Conservation (phyloP, 371 early-diverging fungal genomes). For the Saksenaea vasiformis region DNA sequence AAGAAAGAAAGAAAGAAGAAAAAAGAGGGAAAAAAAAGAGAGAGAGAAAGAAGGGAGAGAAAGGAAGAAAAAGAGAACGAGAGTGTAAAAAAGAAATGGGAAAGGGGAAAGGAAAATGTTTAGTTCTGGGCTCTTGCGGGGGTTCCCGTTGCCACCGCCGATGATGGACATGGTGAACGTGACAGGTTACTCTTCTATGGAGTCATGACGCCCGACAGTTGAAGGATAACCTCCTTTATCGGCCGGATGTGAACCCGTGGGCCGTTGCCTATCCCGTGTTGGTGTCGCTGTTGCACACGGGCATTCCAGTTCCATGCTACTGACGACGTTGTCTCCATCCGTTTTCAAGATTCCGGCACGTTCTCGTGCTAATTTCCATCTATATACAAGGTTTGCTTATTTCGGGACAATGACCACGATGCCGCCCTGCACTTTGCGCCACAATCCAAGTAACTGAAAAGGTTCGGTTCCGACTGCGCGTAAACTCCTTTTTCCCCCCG, state of each 20-base stretch:
- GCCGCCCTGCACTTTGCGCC: conserved; percentile 7
- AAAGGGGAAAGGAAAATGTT: conserved; percentile 7
- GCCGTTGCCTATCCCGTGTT: conserved; percentile 5
- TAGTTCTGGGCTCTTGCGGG: conserved; percentile 6
- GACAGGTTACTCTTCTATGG: conserved; percentile 5
- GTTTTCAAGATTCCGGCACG: conserved; percentile 7
- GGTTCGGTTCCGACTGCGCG: conserved; percentile 6
- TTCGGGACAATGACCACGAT: conserved; percentile 7
- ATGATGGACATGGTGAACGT: conserved; percentile 5
- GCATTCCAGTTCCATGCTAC: conserved; percentile 2
- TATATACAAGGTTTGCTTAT: conserved; percentile 4
- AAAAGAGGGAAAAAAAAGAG: conserved; percentile 5
- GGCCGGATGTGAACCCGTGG: conserved; percentile 10
- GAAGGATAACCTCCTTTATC: conserved; percentile 10
- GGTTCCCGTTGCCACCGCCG: conserved; percentile 6
- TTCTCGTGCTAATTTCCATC: conserved; percentile 4
- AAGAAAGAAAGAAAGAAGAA: background rate
- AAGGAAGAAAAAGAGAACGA: conserved; percentile 9
- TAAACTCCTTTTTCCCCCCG: background rate
- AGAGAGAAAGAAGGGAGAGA: background rate
- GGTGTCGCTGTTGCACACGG: conserved; percentile 1
- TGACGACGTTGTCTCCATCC: conserved; percentile 4
- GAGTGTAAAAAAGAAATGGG: conserved; percentile 4
- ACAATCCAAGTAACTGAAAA: conserved; percentile 2
- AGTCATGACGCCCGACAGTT: conserved; percentile 7